A percentile compares a stretch with the other conserved stretches of the same genome.
phyloP scores from a whole-genome alignment of 805 yeast species.

The Starmerella bombi region DNA sequence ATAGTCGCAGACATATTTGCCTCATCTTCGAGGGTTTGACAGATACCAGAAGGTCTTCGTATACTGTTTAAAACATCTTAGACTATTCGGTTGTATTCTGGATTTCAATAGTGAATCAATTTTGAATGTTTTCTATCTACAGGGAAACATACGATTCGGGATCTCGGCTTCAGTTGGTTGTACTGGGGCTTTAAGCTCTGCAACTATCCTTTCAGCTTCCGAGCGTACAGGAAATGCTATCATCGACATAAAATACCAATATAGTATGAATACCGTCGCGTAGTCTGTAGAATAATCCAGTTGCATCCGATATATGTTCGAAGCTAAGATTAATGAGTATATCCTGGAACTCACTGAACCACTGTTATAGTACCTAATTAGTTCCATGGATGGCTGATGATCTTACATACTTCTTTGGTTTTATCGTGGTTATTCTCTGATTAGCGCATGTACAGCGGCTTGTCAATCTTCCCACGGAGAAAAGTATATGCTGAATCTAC shows the following conservation, averaged over 20 bases:
- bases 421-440: neutral
- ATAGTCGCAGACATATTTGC: neutral
- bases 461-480: neutral
- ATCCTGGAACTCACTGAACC: neutral
- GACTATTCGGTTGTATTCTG: neutral
- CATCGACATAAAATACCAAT: constrained; percentile 2
- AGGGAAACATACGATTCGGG: constrained; percentile 1
- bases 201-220: neutral
- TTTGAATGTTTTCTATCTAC: neutral
- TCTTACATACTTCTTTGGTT: neutral
- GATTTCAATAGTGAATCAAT: neutral
- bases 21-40: neutral
- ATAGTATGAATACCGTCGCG: neutral
- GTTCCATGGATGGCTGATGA: neutral
- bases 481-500: neutral
- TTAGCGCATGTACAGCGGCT: neutral
- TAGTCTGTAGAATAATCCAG: neutral
- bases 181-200: neutral
- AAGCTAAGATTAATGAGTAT: neutral
- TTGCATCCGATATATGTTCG: neutral
- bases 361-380: neutral
- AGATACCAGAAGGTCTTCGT: neutral
- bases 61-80: neutral
- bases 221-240: neutral
- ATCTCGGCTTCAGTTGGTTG: neutral